phyloP scores from a whole-genome alignment of 2,329 filamentous ascomycete genomes.

The Pseudogymnoascus sp. region DNA sequence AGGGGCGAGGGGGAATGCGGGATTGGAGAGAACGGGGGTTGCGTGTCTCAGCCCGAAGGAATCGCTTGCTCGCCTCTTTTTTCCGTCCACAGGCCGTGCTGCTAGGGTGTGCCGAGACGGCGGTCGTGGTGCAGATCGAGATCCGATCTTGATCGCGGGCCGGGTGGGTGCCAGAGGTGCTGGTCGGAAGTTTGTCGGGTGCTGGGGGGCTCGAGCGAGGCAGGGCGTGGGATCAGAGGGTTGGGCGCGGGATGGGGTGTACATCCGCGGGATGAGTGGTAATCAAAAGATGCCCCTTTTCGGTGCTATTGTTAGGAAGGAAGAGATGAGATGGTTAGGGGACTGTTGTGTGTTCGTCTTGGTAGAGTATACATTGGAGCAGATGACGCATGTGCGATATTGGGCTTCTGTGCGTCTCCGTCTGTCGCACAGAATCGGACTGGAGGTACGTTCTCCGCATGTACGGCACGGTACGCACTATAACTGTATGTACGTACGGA shows the following conservation, averaged over 20 bases:
- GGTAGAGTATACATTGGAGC: neutral
- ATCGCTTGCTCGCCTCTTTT: neutral
- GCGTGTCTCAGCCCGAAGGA: neutral
- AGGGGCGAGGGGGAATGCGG: neutral
- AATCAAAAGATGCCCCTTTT: neutral
- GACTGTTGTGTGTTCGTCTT: neutral
- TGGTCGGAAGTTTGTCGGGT: neutral
- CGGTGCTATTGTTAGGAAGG: neutral
- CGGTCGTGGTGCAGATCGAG: neutral
- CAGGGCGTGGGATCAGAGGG: neutral
- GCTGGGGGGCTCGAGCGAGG: neutral
- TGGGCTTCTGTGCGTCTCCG: neutral
- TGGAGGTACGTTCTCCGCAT: neutral
- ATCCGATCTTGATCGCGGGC: neutral
- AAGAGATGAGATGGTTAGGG: neutral
- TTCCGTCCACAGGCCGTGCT: neutral
- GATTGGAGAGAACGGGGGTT: neutral
- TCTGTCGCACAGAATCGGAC: neutral
- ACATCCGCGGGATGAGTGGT: neutral
- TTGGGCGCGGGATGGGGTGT: neutral
- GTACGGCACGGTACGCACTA: neutral
- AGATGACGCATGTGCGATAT: neutral
- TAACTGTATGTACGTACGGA: neutral
- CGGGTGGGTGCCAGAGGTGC: neutral
- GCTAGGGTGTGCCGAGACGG: neutral